These are phyloP conservation scores for Suillus subaureus DNA, from an alignment of 768 basidiomycete species.

Conservation along the genomic window DNA sequence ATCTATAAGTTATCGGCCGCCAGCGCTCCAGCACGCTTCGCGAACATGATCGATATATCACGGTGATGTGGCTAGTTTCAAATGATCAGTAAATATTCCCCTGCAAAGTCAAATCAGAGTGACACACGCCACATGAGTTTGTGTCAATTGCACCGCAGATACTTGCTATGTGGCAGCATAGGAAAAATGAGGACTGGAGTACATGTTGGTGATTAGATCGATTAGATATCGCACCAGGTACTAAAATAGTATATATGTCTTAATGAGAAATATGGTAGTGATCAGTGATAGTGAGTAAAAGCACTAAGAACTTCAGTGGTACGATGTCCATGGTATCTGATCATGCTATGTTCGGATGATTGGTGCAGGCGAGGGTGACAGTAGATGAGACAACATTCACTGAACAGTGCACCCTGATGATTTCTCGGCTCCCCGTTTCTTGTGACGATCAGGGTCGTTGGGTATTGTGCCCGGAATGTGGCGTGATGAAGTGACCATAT, in stretches of 20 bases:
- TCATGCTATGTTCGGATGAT: neutral
- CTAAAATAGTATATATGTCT: neutral
- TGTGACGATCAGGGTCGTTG: constrained; percentile 24
- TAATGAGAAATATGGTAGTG: neutral
- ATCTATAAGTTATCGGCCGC: neutral
- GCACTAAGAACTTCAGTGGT: neutral
- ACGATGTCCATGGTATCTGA: neutral
- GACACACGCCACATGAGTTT: neutral
- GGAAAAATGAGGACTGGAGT: no score
- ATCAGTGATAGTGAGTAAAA: neutral
- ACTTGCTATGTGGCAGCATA: neutral
- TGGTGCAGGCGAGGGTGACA: neutral
- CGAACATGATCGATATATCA: neutral
- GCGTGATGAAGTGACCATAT: constrained; percentile 13
- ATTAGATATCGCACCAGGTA: neutral
- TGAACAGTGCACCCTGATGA: constrained; percentile 29
- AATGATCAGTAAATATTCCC: no score
- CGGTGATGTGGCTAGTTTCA: neutral
- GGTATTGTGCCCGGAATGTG: constrained; percentile 13
- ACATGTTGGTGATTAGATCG: neutral
- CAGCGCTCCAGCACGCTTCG: neutral
- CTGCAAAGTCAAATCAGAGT: no score
- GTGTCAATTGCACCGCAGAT: neutral
- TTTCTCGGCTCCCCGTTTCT: constrained; percentile 32
- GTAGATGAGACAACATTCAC: constrained; percentile 14